Conservation (phyloP, 371 early-diverging fungal genomes). For the Apophysomyces elegans region DNA sequence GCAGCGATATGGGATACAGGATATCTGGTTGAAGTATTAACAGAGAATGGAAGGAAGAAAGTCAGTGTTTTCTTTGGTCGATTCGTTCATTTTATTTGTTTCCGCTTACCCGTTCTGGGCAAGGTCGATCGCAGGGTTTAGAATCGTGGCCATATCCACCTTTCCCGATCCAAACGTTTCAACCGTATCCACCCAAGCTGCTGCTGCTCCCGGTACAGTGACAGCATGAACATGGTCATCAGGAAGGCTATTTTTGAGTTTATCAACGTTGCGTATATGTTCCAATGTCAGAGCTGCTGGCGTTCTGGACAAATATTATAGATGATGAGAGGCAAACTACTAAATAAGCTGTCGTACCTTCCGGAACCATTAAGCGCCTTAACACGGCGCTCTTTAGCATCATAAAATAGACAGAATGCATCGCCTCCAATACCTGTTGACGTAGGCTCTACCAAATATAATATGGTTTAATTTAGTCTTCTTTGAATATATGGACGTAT, state of each 20-base stretch:
- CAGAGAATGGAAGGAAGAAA: slow-evolving; percentile 2
- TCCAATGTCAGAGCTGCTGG: slow-evolving; percentile 66
- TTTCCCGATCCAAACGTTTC: slow-evolving; percentile 75
- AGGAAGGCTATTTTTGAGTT: slow-evolving; percentile 42
- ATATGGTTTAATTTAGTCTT: neutral
- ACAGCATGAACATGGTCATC: slow-evolving; percentile 57
- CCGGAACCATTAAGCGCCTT: slow-evolving; percentile 79
- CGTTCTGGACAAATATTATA: slow-evolving; percentile 35
- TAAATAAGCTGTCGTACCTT: slow-evolving; percentile 37
- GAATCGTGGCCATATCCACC: slow-evolving; percentile 60
- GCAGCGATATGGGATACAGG: slow-evolving; percentile 47
- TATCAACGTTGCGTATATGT: slow-evolving; percentile 26
- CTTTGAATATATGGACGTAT: slow-evolving; percentile 1
- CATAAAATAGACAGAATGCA: slow-evolving; percentile 84
- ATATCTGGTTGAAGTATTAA: slow-evolving; percentile 29
- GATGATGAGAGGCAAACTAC: neutral
- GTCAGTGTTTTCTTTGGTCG: neutral
- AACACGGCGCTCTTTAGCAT: slow-evolving; percentile 62
- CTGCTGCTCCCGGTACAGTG: slow-evolving; percentile 88
- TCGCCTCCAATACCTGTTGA: slow-evolving; percentile 95
- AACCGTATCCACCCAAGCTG: slow-evolving; percentile 77
- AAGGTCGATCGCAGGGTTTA: slow-evolving; percentile 72
- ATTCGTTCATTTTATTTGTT: neutral
- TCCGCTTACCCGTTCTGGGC: slow-evolving; percentile 70
- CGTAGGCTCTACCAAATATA: slow-evolving; percentile 63